These are phyloP conservation scores for Sugiyamaella smithiae DNA, from an alignment of 805 yeast genomes.

Conservation along the genomic window DNA sequence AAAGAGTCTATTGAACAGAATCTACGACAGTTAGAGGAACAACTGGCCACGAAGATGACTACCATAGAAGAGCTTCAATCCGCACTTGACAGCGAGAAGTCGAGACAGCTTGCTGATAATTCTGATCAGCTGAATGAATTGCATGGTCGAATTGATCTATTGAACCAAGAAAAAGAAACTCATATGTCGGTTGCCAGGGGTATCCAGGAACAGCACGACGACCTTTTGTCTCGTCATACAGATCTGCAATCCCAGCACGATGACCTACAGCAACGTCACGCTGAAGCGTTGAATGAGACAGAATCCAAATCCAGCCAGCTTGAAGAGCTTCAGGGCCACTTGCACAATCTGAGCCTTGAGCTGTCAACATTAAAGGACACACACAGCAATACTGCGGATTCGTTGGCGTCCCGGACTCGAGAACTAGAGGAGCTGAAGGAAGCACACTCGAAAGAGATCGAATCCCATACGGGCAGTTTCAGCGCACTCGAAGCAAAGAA, in stretches of 20 bases:
- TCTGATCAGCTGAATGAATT: background rate
- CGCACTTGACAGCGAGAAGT: background rate
- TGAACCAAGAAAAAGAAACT: too few species aligned
- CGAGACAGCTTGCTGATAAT: background rate
- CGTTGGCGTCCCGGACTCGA: background rate
- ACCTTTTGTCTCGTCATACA: background rate
- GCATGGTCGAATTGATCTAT: background rate
- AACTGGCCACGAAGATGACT: background rate
- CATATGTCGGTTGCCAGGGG: too few species aligned
- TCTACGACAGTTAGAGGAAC: background rate
- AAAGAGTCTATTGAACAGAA: background rate
- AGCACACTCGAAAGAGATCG: slow-evolving; percentile 5
- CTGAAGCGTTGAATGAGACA: background rate
- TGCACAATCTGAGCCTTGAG: background rate
- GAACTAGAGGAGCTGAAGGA: slow-evolving; percentile 5
- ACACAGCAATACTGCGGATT: background rate
- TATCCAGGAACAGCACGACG: background rate
- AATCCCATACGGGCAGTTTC: background rate
- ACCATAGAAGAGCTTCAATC: too few species aligned
- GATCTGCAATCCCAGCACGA: background rate
- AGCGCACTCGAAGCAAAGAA: slow-evolving; percentile 6
- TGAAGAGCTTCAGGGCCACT: background rate
- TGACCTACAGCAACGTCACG: background rate
- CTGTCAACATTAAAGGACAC: background rate
- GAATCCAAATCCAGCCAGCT: background rate